Percentiles rank a stretch among this genome's conserved stretches.
Evolutionary conservation across 306 rosid species (phyloP).

Genomic region (Cajanus cajan): DNA sequence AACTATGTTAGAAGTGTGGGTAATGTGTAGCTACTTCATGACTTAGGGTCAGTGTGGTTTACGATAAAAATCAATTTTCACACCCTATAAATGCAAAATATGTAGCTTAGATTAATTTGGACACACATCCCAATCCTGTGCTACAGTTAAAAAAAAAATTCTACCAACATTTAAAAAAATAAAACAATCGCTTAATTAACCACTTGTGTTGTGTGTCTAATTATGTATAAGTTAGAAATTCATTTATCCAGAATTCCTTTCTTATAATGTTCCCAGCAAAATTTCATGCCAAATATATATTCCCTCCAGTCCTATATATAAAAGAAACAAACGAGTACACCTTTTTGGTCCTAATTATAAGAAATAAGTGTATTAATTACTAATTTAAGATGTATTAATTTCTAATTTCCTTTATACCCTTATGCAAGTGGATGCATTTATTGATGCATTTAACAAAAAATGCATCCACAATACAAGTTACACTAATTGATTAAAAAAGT

Average conservation of each 20-base stretch:
- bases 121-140: neutral
- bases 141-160: neutral
- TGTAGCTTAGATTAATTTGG: too few species aligned
- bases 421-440: too few species aligned
- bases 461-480: too few species aligned
- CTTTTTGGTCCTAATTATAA: too few species aligned
- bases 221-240: neutral
- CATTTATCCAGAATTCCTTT: neutral
- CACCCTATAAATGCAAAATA: neutral
- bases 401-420: too few species aligned
- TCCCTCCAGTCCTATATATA: too few species aligned
- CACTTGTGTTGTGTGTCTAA: neutral
- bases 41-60: neutral
- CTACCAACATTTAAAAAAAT: neutral
- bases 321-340: too few species aligned
- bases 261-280: neutral
- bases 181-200: neutral
- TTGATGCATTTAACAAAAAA: too few species aligned
- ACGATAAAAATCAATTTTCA: neutral
- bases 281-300: neutral
- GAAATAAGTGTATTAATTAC: too few species aligned
- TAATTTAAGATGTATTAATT: too few species aligned
- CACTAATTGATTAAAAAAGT: too few species aligned
- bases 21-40: neutral
- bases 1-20: neutral